Evolutionary conservation across 495 filamentous ascomycete species (phyloP).

Genomic region (Cercophora scortea): DNA sequence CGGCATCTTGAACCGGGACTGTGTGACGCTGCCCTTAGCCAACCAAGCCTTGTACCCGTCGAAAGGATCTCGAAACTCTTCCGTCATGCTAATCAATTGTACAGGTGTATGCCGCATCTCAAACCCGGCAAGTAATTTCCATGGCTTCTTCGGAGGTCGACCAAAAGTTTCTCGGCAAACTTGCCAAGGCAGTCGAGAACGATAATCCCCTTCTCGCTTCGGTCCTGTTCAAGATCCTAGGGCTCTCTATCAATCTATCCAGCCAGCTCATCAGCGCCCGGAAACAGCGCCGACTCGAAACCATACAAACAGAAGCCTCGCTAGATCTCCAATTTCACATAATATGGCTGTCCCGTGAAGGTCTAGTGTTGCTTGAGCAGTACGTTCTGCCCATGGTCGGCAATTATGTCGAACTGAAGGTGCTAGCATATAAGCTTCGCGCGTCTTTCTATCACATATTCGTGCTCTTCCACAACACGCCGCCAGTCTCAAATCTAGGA

Average conservation of each 20-base stretch:
- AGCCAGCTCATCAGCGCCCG: constrained; percentile 76
- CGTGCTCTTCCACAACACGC: constrained; percentile 84
- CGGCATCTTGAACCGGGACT: too few species aligned
- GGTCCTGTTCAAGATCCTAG: constrained; percentile 82
- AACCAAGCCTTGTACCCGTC: too few species aligned
- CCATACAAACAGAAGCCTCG: constrained; percentile 68
- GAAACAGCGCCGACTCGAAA: constrained; percentile 75
- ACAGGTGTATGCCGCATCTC: not conserved
- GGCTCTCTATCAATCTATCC: constrained; percentile 81
- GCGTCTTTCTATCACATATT: constrained; percentile 96
- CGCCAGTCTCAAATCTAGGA: constrained; percentile 34
- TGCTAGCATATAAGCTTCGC: constrained; percentile 82
- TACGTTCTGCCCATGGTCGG: constrained; percentile 76
- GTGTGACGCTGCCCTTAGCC: too few species aligned
- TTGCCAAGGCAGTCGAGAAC: constrained; percentile 64
- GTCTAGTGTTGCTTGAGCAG: constrained; percentile 75
- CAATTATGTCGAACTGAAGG: constrained; percentile 65
- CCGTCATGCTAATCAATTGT: not conserved
- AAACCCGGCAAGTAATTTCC: not conserved
- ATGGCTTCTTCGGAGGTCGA: constrained; percentile 98
- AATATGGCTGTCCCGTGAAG: constrained; percentile 91
- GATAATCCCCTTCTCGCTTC: constrained; percentile 70
- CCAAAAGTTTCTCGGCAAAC: constrained; percentile 86
- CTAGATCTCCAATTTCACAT: constrained; percentile 86
- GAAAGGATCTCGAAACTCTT: not conserved